These are phyloP conservation scores for Pinus taeda DNA, from an alignment of 75 land plant species.

Conservation along the genomic window DNA sequence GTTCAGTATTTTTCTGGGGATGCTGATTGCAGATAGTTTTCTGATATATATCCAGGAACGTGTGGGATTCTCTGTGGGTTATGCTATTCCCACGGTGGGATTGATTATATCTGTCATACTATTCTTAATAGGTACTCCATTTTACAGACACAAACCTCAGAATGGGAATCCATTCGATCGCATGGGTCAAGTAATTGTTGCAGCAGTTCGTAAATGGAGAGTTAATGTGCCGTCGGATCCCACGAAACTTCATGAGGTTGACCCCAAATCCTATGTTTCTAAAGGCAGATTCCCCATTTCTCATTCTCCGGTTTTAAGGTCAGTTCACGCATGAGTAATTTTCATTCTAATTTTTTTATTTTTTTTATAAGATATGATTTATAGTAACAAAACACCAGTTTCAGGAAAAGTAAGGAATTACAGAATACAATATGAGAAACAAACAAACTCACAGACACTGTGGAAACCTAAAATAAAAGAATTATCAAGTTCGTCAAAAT, in stretches of 20 bases:
- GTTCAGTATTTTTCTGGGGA: slow-evolving; percentile 15
- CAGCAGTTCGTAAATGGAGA: slow-evolving; percentile 55
- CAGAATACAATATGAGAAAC: too few relatives aligned
- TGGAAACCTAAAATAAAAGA: too few relatives aligned
- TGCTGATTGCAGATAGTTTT: slow-evolving; percentile 21
- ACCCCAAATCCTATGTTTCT: slow-evolving; percentile 40
- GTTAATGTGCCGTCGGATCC: slow-evolving; percentile 29
- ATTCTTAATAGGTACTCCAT: slow-evolving; percentile 21
- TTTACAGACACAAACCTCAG: slow-evolving; percentile 26
- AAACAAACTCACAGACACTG: too few relatives aligned
- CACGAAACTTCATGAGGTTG: slow-evolving; percentile 58
- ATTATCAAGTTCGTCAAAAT: too few relatives aligned
- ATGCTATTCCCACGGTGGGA: slow-evolving; percentile 20
- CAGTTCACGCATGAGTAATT: not conserved
- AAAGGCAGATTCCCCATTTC: slow-evolving; percentile 52
- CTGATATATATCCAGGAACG: slow-evolving; percentile 31
- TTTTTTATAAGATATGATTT: too few relatives aligned
- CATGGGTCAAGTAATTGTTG: slow-evolving; percentile 57
- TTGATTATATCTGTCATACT: slow-evolving; percentile 15
- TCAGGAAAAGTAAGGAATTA: too few relatives aligned
- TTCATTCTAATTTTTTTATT: too few relatives aligned
- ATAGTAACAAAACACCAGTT: too few relatives aligned
- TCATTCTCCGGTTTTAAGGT: slow-evolving; percentile 53
- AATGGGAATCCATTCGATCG: slow-evolving; percentile 49
- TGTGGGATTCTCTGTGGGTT: slow-evolving; percentile 25